Conservation (phyloP, 495 filamentous ascomycete species). For the Peziza echinospora region DNA sequence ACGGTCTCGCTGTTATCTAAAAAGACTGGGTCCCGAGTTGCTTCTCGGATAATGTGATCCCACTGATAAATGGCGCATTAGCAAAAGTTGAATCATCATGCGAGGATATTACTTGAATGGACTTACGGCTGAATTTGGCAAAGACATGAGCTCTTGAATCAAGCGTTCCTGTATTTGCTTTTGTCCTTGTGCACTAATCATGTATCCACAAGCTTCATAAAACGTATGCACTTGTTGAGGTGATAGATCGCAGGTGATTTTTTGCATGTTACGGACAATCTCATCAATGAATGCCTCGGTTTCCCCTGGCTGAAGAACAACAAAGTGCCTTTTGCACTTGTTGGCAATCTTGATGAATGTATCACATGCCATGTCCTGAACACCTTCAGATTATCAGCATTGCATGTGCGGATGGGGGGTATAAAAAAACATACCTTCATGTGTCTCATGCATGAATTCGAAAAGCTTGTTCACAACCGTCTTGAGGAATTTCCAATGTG, state of each 20-base stretch:
- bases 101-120: neutral
- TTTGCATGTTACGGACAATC: constrained; percentile 82
- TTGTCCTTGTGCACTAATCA: constrained; percentile 95
- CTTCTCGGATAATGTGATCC: constrained; percentile 75
- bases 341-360: constrained; percentile 99
- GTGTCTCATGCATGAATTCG: constrained; percentile 99
- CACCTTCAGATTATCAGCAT: constrained; percentile 35
- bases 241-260: constrained; percentile 82
- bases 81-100: too few relatives aligned
- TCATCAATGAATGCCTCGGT: constrained; percentile 94
- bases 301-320: constrained; percentile 85
- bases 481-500: constrained; percentile 99
- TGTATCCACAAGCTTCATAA: constrained; percentile 96
- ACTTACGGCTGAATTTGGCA: constrained; percentile 61
- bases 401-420: constrained; percentile 3
- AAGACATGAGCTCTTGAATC: constrained; percentile 74
- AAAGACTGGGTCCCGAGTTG: constrained; percentile 57
- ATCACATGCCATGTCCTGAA: constrained; percentile 99
- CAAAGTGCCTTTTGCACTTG: constrained; percentile 93
- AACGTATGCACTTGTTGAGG: constrained; percentile 98
- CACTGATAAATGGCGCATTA: constrained; percentile 28
- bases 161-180: constrained; percentile 74
- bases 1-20: constrained; percentile 85
- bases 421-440: constrained; percentile 48
- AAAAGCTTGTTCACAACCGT: constrained; percentile 99